Conservation (phyloP, 768 basidiomycete species). For the Scleroderma bovista region DNA sequence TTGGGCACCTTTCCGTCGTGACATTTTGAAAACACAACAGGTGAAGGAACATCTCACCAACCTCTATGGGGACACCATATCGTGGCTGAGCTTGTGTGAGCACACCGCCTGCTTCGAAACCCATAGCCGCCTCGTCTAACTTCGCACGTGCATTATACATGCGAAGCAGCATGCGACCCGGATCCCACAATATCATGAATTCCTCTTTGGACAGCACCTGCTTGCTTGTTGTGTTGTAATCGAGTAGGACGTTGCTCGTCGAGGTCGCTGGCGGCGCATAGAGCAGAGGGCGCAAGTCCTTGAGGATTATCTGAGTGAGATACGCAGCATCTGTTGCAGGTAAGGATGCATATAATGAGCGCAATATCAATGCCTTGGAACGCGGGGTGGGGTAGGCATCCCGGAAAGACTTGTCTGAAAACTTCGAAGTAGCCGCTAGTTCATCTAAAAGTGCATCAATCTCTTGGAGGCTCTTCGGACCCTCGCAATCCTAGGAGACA, state of each 20-base stretch:
- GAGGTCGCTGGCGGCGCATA: constrained; percentile 53
- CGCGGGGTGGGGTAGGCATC: constrained; percentile 29
- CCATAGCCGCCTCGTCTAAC: constrained; percentile 50
- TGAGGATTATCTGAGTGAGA: constrained; percentile 83
- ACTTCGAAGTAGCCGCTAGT: constrained; percentile 63
- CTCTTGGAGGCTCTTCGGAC: constrained; percentile 36
- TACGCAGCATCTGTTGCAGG: constrained; percentile 60
- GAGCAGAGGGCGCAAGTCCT: constrained; percentile 76
- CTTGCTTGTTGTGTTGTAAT: constrained; percentile 54
- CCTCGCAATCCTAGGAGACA: constrained; percentile 13
- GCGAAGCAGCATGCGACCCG: constrained; percentile 43
- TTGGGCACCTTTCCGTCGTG: constrained; percentile 61
- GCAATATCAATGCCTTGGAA: constrained; percentile 36
- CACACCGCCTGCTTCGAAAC: constrained; percentile 33
- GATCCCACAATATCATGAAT: constrained; percentile 74
- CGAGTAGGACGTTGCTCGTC: constrained; percentile 44
- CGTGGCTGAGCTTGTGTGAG: constrained; percentile 31
- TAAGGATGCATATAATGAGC: constrained; percentile 53
- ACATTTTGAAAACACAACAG: background rate
- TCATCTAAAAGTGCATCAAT: constrained; percentile 69
- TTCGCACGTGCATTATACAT: constrained; percentile 52
- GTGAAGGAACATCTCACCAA: constrained; percentile 20
- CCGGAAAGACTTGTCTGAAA: constrained; percentile 47
- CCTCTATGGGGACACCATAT: constrained; percentile 61
- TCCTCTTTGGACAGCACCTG: constrained; percentile 50